Percentiles rank a stretch among this genome's conserved stretches.
These are phyloP conservation scores for Erythrophleum fordii DNA, from an alignment of 306 rosid genomes.

Conservation along the genomic window DNA sequence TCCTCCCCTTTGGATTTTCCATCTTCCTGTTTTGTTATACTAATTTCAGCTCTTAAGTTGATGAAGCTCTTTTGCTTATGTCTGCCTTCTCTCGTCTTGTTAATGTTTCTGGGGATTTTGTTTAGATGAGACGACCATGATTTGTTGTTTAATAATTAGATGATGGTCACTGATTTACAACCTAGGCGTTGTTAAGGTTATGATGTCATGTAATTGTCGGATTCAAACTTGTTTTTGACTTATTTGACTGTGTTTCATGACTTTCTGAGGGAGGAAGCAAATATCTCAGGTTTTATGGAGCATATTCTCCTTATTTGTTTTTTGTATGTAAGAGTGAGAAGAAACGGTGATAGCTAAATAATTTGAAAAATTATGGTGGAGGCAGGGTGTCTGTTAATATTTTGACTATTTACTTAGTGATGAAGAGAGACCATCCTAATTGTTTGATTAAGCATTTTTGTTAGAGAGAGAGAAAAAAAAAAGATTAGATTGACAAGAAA, in stretches of 20 bases:
- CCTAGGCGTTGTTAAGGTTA: not conserved
- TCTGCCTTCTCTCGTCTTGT: not conserved
- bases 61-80: not conserved
- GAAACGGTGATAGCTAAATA: not conserved
- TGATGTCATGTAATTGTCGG: not conserved
- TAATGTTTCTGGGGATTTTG: not conserved
- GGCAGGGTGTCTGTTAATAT: not conserved
- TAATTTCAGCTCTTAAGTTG: not conserved
- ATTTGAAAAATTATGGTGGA: not conserved
- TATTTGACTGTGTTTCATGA: slow-evolving; percentile 7
- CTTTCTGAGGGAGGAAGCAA: not conserved
- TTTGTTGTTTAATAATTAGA: too few relatives aligned
- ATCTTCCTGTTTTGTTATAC: not conserved
- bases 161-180: not conserved
- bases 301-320: not conserved
- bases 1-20: not conserved
- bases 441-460: not conserved
- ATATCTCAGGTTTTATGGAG: not conserved
- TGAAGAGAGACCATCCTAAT: not conserved
- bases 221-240: not conserved
- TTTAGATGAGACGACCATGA: too few relatives aligned
- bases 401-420: not conserved
- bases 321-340: not conserved
- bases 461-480: too few relatives aligned
- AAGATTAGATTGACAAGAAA: not conserved